Percentiles rank a stretch among this genome's conserved stretches.
phyloP scores from a whole-genome alignment of 495 filamentous ascomycete genomes.

The Trichoderma virens region DNA sequence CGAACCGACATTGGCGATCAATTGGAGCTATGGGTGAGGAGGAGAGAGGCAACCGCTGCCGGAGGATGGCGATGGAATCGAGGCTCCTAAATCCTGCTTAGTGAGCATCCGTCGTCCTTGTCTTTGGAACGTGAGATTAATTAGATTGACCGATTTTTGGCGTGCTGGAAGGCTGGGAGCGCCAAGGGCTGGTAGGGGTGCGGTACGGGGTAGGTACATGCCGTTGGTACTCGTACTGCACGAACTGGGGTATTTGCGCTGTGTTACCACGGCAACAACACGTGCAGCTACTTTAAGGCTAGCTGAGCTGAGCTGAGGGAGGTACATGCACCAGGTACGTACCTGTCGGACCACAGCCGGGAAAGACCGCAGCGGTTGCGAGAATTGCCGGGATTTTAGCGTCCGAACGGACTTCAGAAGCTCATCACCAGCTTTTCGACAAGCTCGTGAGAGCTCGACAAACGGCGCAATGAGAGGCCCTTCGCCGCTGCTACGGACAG shows the following conservation, averaged over 20 bases:
- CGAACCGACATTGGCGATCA: constrained; percentile 57
- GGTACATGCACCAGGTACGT: background rate
- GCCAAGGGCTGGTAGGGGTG: background rate
- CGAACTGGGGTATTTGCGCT: background rate
- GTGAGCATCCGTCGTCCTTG: background rate
- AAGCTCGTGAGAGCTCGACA: constrained; percentile 9
- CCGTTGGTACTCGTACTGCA: too few relatives aligned
- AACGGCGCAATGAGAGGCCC: constrained; percentile 24
- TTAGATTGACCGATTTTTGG: background rate
- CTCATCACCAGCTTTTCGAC: constrained; percentile 1
- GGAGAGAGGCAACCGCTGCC: background rate
- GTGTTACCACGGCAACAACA: background rate
- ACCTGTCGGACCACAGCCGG: too few relatives aligned
- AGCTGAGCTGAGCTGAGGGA: background rate
- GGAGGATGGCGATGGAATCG: background rate
- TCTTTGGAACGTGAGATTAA: background rate
- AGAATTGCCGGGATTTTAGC: constrained; percentile 8
- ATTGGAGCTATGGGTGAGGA: background rate
- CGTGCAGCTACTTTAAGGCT: background rate
- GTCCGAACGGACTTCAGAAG: constrained; percentile 1
- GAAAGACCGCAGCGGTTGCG: constrained; percentile 3
- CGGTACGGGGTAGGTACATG: background rate
- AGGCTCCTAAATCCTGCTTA: background rate
- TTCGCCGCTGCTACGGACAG: constrained; percentile 19
- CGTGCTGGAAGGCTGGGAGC: background rate